phyloP scores from a whole-genome alignment of 73 alveolate genomes.

The Blepharisma stoltei region DNA sequence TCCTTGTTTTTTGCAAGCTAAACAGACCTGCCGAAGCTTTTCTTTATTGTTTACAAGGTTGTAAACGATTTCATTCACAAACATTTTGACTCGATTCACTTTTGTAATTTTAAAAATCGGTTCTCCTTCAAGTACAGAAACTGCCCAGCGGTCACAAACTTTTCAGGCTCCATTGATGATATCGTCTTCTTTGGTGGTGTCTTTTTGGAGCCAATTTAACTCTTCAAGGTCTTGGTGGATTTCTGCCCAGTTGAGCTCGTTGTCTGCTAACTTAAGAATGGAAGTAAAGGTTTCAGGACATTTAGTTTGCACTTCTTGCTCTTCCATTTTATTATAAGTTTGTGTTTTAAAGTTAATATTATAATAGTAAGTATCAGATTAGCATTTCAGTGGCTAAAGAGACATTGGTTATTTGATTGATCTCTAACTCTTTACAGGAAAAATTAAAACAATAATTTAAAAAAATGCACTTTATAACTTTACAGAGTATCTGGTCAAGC shows the following conservation, averaged over 20 bases:
- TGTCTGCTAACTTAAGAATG: background rate
- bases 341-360: too few relatives aligned
- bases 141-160: background rate
- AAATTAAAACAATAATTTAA: too few relatives aligned
- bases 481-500: too few relatives aligned
- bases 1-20: background rate
- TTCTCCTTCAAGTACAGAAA: background rate
- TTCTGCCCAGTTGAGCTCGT: background rate
- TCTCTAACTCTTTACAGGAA: too few relatives aligned
- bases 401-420: too few relatives aligned
- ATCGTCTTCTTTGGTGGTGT: background rate
- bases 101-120: background rate
- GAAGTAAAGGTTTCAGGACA: background rate
- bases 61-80: background rate
- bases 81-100: background rate
- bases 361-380: too few relatives aligned
- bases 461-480: too few relatives aligned
- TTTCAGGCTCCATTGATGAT: background rate
- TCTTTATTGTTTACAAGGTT: background rate
- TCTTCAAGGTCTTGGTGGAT: background rate
- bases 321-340: background rate
- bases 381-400: too few relatives aligned
- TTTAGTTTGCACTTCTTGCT: background rate
- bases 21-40: background rate
- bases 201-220: background rate